These are phyloP conservation scores for Purpureocillium lavendulum DNA, from an alignment of 2,329 filamentous ascomycete species.

Conservation along the genomic window DNA sequence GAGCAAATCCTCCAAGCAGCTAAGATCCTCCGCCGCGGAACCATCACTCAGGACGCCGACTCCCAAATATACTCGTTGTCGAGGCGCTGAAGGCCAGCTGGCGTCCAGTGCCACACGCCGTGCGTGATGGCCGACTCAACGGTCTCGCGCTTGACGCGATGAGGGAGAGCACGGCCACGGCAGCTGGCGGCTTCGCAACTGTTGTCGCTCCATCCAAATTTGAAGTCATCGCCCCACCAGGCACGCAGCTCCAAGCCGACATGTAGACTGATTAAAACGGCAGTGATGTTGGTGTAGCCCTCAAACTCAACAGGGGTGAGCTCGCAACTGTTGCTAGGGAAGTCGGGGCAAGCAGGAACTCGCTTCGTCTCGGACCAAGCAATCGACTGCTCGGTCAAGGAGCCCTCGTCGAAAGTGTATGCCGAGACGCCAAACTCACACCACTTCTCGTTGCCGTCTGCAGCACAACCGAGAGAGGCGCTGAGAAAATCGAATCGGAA, in stretches of 20 bases:
- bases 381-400: constrained; percentile 24
- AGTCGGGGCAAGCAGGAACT: constrained; percentile 27
- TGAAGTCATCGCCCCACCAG: constrained; percentile 34
- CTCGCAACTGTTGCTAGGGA: constrained; percentile 22
- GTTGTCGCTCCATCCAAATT: constrained; percentile 32
- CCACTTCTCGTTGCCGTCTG: constrained; percentile 23
- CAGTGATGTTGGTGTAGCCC: constrained; percentile 29
- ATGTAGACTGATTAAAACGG: constrained; percentile 26
- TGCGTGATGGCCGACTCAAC: constrained; percentile 19
- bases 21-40: constrained; percentile 13
- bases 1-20: constrained; percentile 20
- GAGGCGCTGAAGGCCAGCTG: constrained; percentile 20
- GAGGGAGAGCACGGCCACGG: constrained; percentile 16
- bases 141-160: constrained; percentile 22
- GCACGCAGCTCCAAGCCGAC: constrained; percentile 27
- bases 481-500: constrained; percentile 31
- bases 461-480: constrained; percentile 29
- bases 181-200: constrained; percentile 28
- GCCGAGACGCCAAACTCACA: constrained; percentile 34
- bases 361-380: constrained; percentile 31
- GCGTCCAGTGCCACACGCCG: constrained; percentile 26
- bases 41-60: constrained; percentile 17
- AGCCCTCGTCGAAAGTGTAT: constrained; percentile 25
- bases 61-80: constrained; percentile 22
- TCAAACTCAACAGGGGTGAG: constrained; percentile 26